phyloP scores from a whole-genome alignment of 129 eudicot genomes.

The Centella asiatica region DNA sequence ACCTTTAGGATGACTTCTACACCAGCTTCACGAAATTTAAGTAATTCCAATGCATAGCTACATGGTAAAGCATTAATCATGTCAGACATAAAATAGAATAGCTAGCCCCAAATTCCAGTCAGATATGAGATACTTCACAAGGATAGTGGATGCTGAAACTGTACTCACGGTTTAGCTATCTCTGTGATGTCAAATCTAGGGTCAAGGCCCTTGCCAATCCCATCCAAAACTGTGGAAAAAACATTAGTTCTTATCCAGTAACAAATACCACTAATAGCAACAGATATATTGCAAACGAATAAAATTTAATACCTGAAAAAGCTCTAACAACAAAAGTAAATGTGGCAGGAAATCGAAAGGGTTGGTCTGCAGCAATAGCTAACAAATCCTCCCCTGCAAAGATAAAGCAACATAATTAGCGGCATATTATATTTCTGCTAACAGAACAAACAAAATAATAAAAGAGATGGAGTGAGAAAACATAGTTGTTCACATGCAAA shows the following conservation, averaged over 20 bases:
- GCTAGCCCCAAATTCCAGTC: slow-evolving; percentile 4
- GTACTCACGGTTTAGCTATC: slow-evolving; percentile 94
- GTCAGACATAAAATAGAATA: slow-evolving; percentile 12
- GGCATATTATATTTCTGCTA: slow-evolving; percentile 5
- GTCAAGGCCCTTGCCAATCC: slow-evolving; percentile 98
- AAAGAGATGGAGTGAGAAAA: not conserved
- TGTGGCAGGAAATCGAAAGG: slow-evolving; percentile 97
- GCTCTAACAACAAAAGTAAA: slow-evolving; percentile 99
- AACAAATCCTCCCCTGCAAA: slow-evolving; percentile 86
- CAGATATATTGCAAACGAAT: not conserved
- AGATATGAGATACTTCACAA: not conserved
- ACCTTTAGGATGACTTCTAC: slow-evolving; percentile 87
- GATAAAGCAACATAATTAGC: not conserved
- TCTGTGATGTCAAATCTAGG: slow-evolving; percentile 98
- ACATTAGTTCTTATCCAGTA: not conserved
- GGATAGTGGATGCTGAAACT: slow-evolving; percentile 13
- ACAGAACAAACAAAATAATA: not conserved
- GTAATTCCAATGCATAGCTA: slow-evolving; percentile 90
- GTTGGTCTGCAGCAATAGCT: slow-evolving; percentile 95
- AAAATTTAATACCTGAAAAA: slow-evolving; percentile 60
- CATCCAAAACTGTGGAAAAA: slow-evolving; percentile 67
- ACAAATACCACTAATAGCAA: not conserved
- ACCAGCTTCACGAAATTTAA: slow-evolving; percentile 97
- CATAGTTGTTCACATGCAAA: too few species aligned
- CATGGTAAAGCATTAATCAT: slow-evolving; percentile 11